Percentiles rank a stretch among this genome's conserved stretches.
These are phyloP conservation scores for Moesziomyces sp. DNA, from an alignment of 1,284 basidiomycete genomes.

Conservation along the genomic window DNA sequence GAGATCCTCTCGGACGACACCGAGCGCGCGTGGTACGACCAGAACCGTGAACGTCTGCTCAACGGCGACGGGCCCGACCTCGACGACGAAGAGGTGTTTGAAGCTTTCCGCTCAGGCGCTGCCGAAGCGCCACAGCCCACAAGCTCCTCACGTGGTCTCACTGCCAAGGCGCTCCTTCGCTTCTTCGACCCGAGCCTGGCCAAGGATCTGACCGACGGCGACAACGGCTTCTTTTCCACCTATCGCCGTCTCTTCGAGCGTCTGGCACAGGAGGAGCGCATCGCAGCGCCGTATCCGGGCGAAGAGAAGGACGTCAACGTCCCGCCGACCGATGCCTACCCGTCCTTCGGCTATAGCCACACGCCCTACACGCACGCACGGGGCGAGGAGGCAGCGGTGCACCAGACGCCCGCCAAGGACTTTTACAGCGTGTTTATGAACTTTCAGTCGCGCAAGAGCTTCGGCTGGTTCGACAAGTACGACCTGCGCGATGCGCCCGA, in stretches of 20 bases:
- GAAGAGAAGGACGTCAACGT: slow-evolving; percentile 62
- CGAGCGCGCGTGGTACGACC: slow-evolving; percentile 97
- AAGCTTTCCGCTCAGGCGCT: slow-evolving; percentile 81
- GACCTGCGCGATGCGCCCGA: slow-evolving; percentile 86
- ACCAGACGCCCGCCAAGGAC: slow-evolving; percentile 56
- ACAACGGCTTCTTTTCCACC: slow-evolving; percentile 82
- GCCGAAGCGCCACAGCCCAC: slow-evolving; percentile 70
- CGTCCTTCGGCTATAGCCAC: slow-evolving; percentile 83
- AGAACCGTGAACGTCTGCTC: slow-evolving; percentile 80
- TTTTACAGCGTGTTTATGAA: slow-evolving; percentile 91
- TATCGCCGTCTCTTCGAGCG: slow-evolving; percentile 89
- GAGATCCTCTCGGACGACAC: slow-evolving; percentile 73
- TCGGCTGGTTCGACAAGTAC: slow-evolving; percentile 89
- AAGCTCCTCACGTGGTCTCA: slow-evolving; percentile 81
- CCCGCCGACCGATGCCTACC: slow-evolving; percentile 68
- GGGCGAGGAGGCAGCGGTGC: slow-evolving; percentile 37
- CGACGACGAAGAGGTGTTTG: slow-evolving; percentile 71
- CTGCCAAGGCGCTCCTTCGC: slow-evolving; percentile 81
- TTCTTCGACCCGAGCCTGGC: slow-evolving; percentile 84
- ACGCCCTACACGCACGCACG: slow-evolving; percentile 75
- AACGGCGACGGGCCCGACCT: slow-evolving; percentile 54
- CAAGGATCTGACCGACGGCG: slow-evolving; percentile 72
- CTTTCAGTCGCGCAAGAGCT: slow-evolving; percentile 88
- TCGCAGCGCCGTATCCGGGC: slow-evolving; percentile 69
- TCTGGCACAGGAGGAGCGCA: slow-evolving; percentile 82